Evolutionary conservation across 805 yeast genomes (phyloP), one percentile per base, ranked within the genome.

Genomic region (Clavispora phyllophila): DNA sequence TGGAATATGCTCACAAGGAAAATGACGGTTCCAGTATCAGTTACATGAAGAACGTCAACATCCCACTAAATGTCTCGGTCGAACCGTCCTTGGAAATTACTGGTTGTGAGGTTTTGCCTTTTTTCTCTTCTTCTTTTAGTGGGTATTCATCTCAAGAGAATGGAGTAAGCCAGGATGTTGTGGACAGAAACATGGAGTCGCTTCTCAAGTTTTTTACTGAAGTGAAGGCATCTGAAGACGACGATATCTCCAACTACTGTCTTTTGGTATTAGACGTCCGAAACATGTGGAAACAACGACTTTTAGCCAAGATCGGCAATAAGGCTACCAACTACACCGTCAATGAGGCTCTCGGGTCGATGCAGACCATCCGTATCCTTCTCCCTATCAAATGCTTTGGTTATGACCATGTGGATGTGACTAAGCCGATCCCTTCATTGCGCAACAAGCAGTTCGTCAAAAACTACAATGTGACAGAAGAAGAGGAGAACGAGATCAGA

Each of bases 211-310:
- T 55, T 32, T 55, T 72, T 49, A 50, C 60, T 7, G 42, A 39
- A 6, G 45, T 60, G 27, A 62, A 61, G 10, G 43, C 43, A 1
- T 36, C 54, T 1, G 33, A 42, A 5, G 17, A 40, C 6, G 58
- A 66, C 17, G 63, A 62, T 7, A 58, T 72, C 39, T 64, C 76
- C 3, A 80, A 79, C 38, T 87, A 74, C 58, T 81, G 84, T 48
- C 62, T 84, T 37, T 64, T 85, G 41, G 71, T 87, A 1, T 55
- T 91, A 12, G 98, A 93, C 58, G 62, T 93, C 44, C 75, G 88
- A 49, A 91, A 93, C 58, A 73, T 85, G 2, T 90, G 96, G 93
- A 72, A 76, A 6, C 82, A 81, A 38, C 73, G 75, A 23, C 50
- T 72, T 26, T 29, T 41, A 4, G 58, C 58, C 33, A 48, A 61